phyloP scores from a whole-genome alignment of 805 yeast species.

The Blastobotrys parvus region DNA sequence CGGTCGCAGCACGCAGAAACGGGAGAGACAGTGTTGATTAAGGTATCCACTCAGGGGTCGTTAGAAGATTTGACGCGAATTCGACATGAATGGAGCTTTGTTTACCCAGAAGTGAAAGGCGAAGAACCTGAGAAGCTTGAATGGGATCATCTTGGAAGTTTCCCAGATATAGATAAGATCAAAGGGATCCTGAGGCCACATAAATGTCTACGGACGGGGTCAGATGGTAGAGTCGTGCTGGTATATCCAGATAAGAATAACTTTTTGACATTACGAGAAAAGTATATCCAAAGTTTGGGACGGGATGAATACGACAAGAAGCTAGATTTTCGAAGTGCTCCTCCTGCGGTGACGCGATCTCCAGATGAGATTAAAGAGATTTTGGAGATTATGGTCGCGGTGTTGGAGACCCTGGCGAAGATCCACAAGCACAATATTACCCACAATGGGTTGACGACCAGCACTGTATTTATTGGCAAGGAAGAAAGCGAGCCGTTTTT shows the following conservation, averaged over 20 bases:
- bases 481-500: slow-evolving; percentile 30
- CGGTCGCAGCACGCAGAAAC: slow-evolving; percentile 10
- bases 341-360: slow-evolving; percentile 4
- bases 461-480: slow-evolving; percentile 32
- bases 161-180: slow-evolving; percentile 9
- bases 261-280: slow-evolving; percentile 16
- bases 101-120: slow-evolving; percentile 3
- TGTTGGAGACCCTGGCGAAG: slow-evolving; percentile 21
- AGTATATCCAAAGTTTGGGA: slow-evolving; percentile 8
- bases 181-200: slow-evolving; percentile 18
- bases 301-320: not conserved
- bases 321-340: not conserved
- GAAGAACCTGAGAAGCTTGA: not conserved
- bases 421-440: slow-evolving; percentile 38
- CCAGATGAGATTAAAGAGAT: slow-evolving; percentile 20
- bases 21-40: slow-evolving; percentile 16
- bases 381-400: slow-evolving; percentile 19
- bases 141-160: not conserved
- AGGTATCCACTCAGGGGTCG: slow-evolving; percentile 15
- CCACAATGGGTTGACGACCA: slow-evolving; percentile 39
- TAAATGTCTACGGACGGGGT: slow-evolving; percentile 11
- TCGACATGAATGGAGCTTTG: slow-evolving; percentile 19
- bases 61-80: slow-evolving; percentile 20
- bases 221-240: slow-evolving; percentile 13
- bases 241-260: slow-evolving; percentile 15